phyloP scores from a whole-genome alignment of 345 rosid genomes.

The Moringa oleifera region DNA sequence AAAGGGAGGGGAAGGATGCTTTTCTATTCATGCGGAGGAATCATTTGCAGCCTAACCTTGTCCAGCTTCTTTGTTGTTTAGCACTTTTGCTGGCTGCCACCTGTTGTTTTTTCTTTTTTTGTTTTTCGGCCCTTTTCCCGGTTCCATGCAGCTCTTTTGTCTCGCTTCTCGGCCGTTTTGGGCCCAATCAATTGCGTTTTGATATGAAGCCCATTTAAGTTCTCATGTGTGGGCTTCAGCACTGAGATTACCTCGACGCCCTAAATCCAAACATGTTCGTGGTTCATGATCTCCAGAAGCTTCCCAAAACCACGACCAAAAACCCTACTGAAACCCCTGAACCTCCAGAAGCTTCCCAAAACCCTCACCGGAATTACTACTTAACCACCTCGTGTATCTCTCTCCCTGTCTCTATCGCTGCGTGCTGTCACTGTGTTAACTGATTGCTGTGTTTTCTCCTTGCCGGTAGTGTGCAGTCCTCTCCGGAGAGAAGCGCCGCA shows the following conservation, averaged over 20 bases:
- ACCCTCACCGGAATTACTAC: too few relatives aligned
- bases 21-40: background rate
- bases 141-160: too few relatives aligned
- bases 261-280: too few relatives aligned
- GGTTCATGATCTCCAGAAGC: slow-evolving; percentile 46
- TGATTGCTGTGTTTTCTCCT: background rate
- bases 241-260: too few relatives aligned
- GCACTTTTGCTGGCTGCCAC: background rate
- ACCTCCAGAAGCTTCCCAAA: slow-evolving; percentile 62
- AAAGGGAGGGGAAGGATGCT: background rate
- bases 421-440: background rate
- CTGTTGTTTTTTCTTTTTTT: background rate
- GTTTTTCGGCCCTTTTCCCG: too few relatives aligned
- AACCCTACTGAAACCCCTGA: slow-evolving; percentile 54
- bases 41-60: background rate
- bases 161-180: too few relatives aligned
- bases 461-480: too few relatives aligned
- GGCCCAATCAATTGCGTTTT: too few relatives aligned
- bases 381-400: too few relatives aligned
- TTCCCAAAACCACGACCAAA: slow-evolving; percentile 33
- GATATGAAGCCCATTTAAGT: too few relatives aligned
- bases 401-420: slow-evolving; percentile 14
- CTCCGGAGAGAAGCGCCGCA: background rate
- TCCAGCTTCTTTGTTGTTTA: slow-evolving; percentile 15
- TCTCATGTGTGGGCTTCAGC: too few relatives aligned